These are phyloP conservation scores for Podila epicladia DNA, from an alignment of 192 early-diverging fungal species.

Conservation along the genomic window DNA sequence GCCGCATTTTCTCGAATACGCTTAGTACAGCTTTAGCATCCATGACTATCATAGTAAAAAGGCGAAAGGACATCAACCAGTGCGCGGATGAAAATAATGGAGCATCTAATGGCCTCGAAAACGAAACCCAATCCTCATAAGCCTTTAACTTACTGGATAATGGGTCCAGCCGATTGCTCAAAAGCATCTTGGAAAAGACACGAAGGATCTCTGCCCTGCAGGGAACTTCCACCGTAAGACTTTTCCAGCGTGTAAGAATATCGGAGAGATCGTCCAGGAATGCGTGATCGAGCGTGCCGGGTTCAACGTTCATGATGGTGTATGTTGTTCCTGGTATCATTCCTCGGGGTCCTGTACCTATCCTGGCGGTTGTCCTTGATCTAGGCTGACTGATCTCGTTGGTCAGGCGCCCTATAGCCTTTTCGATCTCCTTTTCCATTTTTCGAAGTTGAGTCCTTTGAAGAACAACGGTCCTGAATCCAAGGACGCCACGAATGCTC, in stretches of 20 bases:
- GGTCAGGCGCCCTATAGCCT: constrained; percentile 18
- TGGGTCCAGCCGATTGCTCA: constrained; percentile 11
- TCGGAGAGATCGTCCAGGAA: constrained; percentile 35
- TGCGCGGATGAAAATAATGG: neutral
- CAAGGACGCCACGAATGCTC: constrained; percentile 31
- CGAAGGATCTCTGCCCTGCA: constrained; percentile 28
- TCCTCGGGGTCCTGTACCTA: constrained; percentile 25
- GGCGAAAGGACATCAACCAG: neutral
- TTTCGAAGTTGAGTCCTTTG: constrained; percentile 51
- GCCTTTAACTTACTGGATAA: constrained; percentile 13
- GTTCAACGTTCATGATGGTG: constrained; percentile 22
- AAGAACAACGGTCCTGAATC: constrained; percentile 53
- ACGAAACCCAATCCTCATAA: too few relatives aligned
- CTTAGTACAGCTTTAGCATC: constrained; percentile 18
- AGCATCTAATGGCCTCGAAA: neutral
- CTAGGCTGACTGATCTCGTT: constrained; percentile 24
- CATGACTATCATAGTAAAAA: neutral
- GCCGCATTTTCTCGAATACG: constrained; percentile 35
- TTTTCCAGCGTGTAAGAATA: constrained; percentile 20
- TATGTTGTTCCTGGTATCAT: constrained; percentile 35
- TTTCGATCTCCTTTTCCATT: constrained; percentile 59
- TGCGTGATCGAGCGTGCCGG: constrained; percentile 1
- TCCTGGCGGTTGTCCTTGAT: constrained; percentile 22
- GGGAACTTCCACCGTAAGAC: constrained; percentile 27
- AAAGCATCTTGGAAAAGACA: constrained; percentile 28